phyloP scores from a whole-genome alignment of 2,329 filamentous ascomycete genomes.

The Eutypa lata region DNA sequence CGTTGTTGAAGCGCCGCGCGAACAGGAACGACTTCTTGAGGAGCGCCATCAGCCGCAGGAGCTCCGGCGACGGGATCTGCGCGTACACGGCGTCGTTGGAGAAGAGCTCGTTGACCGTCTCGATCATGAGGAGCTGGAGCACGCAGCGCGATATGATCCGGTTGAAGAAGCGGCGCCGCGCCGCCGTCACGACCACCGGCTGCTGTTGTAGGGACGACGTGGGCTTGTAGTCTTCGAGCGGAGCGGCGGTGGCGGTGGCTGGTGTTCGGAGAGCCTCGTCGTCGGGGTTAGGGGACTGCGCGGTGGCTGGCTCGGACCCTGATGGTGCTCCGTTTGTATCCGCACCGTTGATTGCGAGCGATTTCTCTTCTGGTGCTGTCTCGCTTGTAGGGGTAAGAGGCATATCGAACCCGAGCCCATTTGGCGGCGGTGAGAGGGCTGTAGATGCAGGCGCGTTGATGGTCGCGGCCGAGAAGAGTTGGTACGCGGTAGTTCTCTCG shows the following conservation, averaged over 20 bases:
- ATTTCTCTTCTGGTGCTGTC: constrained; percentile 46
- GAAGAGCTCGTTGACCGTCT: constrained; percentile 98
- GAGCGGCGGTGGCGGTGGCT: constrained; percentile 35
- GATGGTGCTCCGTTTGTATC: constrained; percentile 38
- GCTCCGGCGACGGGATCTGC: constrained; percentile 84
- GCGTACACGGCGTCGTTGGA: constrained; percentile 94
- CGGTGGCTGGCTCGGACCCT: constrained; percentile 28
- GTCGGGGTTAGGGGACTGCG: constrained; percentile 13
- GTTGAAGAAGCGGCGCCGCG: constrained; percentile 94
- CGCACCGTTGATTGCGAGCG: constrained; percentile 58
- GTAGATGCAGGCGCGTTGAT: constrained; percentile 51
- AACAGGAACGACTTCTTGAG: constrained; percentile 97
- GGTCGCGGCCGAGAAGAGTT: constrained; percentile 83
- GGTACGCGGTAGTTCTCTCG: constrained; percentile 88
- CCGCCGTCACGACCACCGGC: constrained; percentile 86
- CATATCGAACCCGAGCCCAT: constrained; percentile 50
- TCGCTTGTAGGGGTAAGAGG: constrained; percentile 40
- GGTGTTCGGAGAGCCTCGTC: constrained; percentile 17
- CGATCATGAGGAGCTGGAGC: constrained; percentile 96
- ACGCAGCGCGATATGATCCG: constrained; percentile 99
- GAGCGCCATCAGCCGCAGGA: constrained; percentile 87
- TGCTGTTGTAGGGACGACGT: constrained; percentile 76
- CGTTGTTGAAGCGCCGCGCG: constrained; percentile 94
- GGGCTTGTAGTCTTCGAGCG: constrained; percentile 85
- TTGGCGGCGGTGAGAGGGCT: constrained; percentile 48